phyloP scores from a whole-genome alignment of 2,329 filamentous ascomycete species.

The Rhynchosporium secalis region DNA sequence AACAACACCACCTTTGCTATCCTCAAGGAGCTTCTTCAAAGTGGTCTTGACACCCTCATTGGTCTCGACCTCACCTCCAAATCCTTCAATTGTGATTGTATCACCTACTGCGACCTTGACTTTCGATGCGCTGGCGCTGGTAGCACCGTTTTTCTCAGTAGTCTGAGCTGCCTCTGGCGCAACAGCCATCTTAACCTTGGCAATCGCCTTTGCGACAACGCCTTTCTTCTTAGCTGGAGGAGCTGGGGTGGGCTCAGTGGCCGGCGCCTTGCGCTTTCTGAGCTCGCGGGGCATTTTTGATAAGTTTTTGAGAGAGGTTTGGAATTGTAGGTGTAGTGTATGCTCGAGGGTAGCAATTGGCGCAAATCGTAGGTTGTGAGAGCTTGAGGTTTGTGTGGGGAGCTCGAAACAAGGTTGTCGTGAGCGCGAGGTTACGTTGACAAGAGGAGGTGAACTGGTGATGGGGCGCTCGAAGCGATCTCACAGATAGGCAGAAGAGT shows the following conservation, averaged over 20 bases:
- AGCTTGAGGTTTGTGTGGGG: conserved; percentile 11
- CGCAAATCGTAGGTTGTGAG: conserved; percentile 16
- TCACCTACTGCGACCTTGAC: conserved; percentile 54
- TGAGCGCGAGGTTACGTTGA: not conserved
- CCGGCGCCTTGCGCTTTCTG: conserved; percentile 61
- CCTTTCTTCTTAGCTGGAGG: conserved; percentile 50
- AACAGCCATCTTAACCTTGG: conserved; percentile 42
- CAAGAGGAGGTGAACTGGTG: not conserved
- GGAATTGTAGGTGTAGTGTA: conserved; percentile 18
- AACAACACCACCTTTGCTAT: conserved; percentile 83
- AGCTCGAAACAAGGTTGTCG: conserved; percentile 4
- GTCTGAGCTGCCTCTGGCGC: conserved; percentile 37
- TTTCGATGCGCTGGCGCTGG: conserved; percentile 32
- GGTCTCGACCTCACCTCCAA: conserved; percentile 75
- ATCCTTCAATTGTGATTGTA: conserved; percentile 56
- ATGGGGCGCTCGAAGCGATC: not conserved
- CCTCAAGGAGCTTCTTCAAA: conserved; percentile 75
- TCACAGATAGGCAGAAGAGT: not conserved
- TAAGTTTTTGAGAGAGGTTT: conserved; percentile 12
- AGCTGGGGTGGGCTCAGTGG: conserved; percentile 46
- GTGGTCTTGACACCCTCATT: conserved; percentile 81
- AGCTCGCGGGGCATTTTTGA: conserved; percentile 57
- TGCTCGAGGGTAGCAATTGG: conserved; percentile 30
- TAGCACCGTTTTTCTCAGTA: conserved; percentile 17
- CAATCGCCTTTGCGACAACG: conserved; percentile 43